Evolutionary conservation across 306 rosid genomes (phyloP).

Genomic region (Notholithocarpus densiflorus): DNA sequence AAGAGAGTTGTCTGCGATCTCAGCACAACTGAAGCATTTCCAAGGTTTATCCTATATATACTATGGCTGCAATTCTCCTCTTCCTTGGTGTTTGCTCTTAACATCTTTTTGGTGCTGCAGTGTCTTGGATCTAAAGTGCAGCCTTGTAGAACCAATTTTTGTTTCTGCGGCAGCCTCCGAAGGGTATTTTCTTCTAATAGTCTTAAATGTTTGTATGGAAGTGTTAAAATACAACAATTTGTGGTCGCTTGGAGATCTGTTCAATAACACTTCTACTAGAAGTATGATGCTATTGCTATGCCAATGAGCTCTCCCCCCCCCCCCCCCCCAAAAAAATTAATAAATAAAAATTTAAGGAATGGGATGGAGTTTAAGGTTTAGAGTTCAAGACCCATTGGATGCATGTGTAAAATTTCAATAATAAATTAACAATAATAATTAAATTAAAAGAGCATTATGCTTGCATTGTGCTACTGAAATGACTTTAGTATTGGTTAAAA

Average conservation of each 20-base stretch:
- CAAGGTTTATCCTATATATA: constrained; percentile 52
- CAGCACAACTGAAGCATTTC: constrained; percentile 71
- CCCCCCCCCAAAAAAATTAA: too few species aligned
- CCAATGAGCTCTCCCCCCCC: too few species aligned
- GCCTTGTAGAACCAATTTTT: constrained; percentile 92
- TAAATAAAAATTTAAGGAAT: too few species aligned
- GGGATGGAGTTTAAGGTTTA: too few species aligned
- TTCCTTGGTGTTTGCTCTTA: constrained; percentile 8
- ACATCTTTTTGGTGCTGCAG: constrained; percentile 42
- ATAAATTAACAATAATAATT: too few species aligned
- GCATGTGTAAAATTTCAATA: too few species aligned
- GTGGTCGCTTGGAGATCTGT: neutral
- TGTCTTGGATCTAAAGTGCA: constrained; percentile 92
- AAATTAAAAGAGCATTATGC: neutral
- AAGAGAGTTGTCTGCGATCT: constrained; percentile 98
- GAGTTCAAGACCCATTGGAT: too few species aligned
- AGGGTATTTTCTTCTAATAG: constrained; percentile 46
- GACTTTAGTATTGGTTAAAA: neutral
- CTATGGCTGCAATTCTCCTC: constrained; percentile 6
- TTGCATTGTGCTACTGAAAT: constrained; percentile 10
- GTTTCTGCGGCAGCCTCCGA: constrained; percentile 94
- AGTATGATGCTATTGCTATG: neutral
- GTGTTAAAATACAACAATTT: constrained; percentile 7
- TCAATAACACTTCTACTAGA: neutral
- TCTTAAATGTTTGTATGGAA: constrained; percentile 2